A percentile compares a stretch with the other conserved stretches of the same genome.
Conservation (phyloP, 805 yeast species). For the Yamadazyma endophytica region DNA sequence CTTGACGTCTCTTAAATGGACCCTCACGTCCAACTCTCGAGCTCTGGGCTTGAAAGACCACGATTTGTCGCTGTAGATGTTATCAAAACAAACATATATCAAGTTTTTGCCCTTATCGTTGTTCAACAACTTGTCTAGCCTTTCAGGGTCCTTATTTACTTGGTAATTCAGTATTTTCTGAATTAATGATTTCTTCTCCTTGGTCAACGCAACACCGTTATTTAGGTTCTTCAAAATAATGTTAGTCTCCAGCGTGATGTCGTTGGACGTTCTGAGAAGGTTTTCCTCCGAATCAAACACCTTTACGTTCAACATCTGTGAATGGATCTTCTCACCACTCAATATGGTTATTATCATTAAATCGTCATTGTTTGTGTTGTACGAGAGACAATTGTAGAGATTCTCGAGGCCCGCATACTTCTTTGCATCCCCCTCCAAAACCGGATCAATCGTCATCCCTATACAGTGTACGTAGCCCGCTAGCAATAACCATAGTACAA, state of each 20-base stretch:
- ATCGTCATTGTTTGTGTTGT: slow-evolving; percentile 33
- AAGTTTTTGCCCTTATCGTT: slow-evolving; percentile 21
- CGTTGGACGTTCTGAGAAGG: slow-evolving; percentile 26
- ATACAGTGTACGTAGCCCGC: slow-evolving; percentile 19
- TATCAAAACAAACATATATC: slow-evolving; percentile 40
- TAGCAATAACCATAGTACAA: not conserved
- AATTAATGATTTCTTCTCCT: slow-evolving; percentile 4
- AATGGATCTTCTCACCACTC: slow-evolving; percentile 25
- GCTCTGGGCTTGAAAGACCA: slow-evolving; percentile 35
- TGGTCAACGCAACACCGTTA: slow-evolving; percentile 13
- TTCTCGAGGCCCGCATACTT: slow-evolving; percentile 25
- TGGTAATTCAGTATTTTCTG: slow-evolving; percentile 7
- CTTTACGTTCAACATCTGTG: slow-evolving; percentile 32
- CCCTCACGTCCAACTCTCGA: slow-evolving; percentile 30
- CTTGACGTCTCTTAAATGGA: slow-evolving; percentile 32
- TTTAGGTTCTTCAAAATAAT: slow-evolving; percentile 36
- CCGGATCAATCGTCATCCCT: slow-evolving; percentile 34
- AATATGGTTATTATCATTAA: slow-evolving; percentile 29
- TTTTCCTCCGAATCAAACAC: slow-evolving; percentile 37
- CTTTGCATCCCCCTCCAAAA: slow-evolving; percentile 23
- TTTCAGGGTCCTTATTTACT: slow-evolving; percentile 4
- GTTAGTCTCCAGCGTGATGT: slow-evolving; percentile 25
- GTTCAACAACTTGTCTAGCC: slow-evolving; percentile 13
- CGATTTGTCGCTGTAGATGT: slow-evolving; percentile 35
- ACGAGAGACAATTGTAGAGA: slow-evolving; percentile 32